phyloP scores from a whole-genome alignment of 2,329 filamentous ascomycete genomes.

The Westerdykella ornata region DNA sequence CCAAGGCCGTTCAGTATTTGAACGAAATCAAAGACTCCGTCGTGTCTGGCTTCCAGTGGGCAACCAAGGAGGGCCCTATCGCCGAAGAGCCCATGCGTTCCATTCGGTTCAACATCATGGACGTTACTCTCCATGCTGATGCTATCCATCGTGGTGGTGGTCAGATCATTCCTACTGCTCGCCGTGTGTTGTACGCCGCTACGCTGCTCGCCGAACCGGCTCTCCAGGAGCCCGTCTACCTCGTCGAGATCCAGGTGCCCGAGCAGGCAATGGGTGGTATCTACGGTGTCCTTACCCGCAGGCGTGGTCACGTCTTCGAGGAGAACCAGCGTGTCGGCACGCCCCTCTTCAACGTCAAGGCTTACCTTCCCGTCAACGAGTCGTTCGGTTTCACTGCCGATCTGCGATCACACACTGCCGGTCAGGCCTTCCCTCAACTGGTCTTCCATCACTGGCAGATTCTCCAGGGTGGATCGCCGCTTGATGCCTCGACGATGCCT shows the following conservation, averaged over 20 bases:
- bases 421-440: conserved; percentile 97
- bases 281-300: conserved; percentile 95
- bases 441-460: conserved; percentile 99
- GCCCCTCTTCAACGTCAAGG: conserved; percentile 98
- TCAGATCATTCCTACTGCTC: conserved; percentile 95
- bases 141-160: conserved; percentile 99
- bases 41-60: conserved; percentile 99
- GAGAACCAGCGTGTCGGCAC: conserved; percentile 98
- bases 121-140: conserved; percentile 99
- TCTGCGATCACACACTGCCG: conserved; percentile 85
- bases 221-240: conserved; percentile 95
- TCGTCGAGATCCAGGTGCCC: conserved; percentile 98
- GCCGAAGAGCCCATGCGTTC: conserved; percentile 98
- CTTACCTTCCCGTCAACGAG: conserved; percentile 92
- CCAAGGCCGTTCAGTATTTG: conserved; percentile 99
- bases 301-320: conserved; percentile 97
- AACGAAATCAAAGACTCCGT: conserved; percentile 99
- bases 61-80: conserved; percentile 91
- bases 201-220: conserved; percentile 83
- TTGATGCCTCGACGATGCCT: conserved; percentile 75
- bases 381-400: conserved; percentile 99
- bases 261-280: conserved; percentile 99
- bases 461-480: conserved; percentile 84
- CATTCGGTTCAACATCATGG: conserved; percentile 96
- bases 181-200: conserved; percentile 94